phyloP scores from a whole-genome alignment of 768 basidiomycete genomes.

The Psilocybe cyanescens region DNA sequence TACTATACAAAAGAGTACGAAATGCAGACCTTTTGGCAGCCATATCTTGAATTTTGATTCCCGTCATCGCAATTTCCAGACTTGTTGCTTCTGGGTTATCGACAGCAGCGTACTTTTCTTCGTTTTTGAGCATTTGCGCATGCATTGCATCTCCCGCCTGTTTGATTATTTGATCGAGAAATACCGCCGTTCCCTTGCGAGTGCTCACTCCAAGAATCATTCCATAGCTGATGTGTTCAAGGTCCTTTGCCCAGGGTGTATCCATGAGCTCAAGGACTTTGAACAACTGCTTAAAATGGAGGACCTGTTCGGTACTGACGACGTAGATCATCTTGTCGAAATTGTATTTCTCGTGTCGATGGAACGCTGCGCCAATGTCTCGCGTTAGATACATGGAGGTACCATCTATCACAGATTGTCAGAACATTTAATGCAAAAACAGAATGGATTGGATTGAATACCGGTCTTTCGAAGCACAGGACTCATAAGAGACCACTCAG shows the following conservation, averaged over 20 bases:
- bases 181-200: constrained; percentile 91
- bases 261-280: constrained; percentile 91
- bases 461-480: constrained; percentile 89
- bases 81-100: constrained; percentile 84
- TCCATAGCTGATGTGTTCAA: constrained; percentile 91
- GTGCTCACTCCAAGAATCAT: constrained; percentile 96
- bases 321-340: constrained; percentile 93
- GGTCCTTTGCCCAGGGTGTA: constrained; percentile 80
- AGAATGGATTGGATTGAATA: constrained; percentile 20
- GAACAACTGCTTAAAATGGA: constrained; percentile 92
- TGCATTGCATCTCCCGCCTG: constrained; percentile 92
- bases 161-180: constrained; percentile 90
- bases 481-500: constrained; percentile 89
- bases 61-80: constrained; percentile 89
- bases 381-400: constrained; percentile 94
- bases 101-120: constrained; percentile 87
- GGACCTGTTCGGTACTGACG: constrained; percentile 83
- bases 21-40: constrained; percentile 78
- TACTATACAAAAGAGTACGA: background rate
- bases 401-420: constrained; percentile 59
- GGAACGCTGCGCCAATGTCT: constrained; percentile 92
- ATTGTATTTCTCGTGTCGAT: constrained; percentile 90
- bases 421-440: background rate
- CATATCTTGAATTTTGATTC: constrained; percentile 99
- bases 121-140: constrained; percentile 94